A percentile compares a stretch with the other conserved stretches of the same genome.
Conservation (phyloP, 768 basidiomycete genomes). For the Tephrocybe sp. region DNA sequence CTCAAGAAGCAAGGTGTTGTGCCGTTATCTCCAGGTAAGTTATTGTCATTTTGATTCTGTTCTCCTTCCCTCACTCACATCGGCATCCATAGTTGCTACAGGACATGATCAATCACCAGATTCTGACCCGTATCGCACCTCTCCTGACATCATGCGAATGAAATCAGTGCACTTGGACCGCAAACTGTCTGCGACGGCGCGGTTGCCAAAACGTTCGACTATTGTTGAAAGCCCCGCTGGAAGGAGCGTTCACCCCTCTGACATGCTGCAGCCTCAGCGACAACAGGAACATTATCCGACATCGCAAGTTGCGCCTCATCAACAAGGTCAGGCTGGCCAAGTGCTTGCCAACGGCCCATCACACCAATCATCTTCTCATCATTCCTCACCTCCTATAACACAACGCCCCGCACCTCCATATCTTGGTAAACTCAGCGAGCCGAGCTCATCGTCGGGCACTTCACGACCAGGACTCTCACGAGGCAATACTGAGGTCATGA, state of each 20-base stretch:
- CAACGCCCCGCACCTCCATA: conserved; percentile 35
- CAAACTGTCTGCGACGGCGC: conserved; percentile 91
- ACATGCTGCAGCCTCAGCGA: conserved; percentile 48
- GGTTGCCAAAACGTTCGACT: conserved; percentile 89
- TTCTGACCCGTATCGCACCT: conserved; percentile 81
- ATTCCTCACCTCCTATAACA: conserved; percentile 23
- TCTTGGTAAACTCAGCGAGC: conserved; percentile 37
- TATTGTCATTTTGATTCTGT: neutral
- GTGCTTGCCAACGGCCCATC: conserved; percentile 32
- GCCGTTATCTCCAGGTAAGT: conserved; percentile 71
- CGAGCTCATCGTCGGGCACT: conserved; percentile 38
- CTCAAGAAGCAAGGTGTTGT: conserved; percentile 89
- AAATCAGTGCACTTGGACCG: conserved; percentile 93
- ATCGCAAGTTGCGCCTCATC: conserved; percentile 27
- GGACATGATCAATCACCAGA: conserved; percentile 34
- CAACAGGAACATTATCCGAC: conserved; percentile 38
- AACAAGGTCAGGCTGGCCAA: conserved; percentile 35
- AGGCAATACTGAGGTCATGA: conserved; percentile 84
- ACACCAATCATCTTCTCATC: conserved; percentile 24
- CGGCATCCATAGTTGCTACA: conserved; percentile 21
- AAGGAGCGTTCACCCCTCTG: conserved; percentile 74
- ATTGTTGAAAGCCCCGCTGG: conserved; percentile 95
- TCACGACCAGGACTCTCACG: conserved; percentile 70
- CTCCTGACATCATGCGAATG: conserved; percentile 89
- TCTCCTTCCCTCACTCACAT: conserved; percentile 10